Conservation (phyloP, 495 filamentous ascomycete genomes). For the Penicillium cinerascens region DNA sequence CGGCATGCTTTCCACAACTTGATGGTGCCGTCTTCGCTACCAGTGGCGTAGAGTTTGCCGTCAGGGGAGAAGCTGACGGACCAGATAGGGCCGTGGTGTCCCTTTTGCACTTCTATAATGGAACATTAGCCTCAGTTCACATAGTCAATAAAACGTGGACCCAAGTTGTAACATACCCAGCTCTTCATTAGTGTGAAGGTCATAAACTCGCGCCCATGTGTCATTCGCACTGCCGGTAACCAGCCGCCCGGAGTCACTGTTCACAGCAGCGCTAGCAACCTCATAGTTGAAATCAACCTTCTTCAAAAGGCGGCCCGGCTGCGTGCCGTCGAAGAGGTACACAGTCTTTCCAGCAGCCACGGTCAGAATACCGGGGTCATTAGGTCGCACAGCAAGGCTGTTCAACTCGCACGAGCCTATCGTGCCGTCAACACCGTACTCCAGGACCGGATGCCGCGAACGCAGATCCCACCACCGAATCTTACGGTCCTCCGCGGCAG, state of each 20-base stretch:
- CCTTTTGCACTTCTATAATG: conserved; percentile 78
- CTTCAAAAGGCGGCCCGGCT: conserved; percentile 70
- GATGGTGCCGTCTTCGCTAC: conserved; percentile 95
- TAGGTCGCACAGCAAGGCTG: conserved; percentile 36
- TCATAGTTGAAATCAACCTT: conserved; percentile 71
- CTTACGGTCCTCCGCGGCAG: conserved; percentile 83
- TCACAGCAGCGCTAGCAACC: conserved; percentile 83
- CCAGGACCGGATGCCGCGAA: conserved; percentile 62
- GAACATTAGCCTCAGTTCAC: conserved; percentile 22
- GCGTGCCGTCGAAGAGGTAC: conserved; percentile 83
- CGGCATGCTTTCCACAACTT: conserved; percentile 81
- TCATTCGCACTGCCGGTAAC: conserved; percentile 82
- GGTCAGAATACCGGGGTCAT: conserved; percentile 46
- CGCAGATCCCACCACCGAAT: conserved; percentile 94
- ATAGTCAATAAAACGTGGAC: background rate
- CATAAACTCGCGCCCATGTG: conserved; percentile 92
- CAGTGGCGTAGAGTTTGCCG: conserved; percentile 91
- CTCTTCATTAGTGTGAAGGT: conserved; percentile 77
- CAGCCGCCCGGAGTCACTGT: conserved; percentile 73
- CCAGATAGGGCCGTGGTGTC: conserved; percentile 97
- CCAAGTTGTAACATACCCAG: conserved; percentile 49
- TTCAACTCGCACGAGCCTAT: conserved; percentile 91
- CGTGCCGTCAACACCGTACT: conserved; percentile 71
- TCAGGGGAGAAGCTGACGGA: conserved; percentile 90
- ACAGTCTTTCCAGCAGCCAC: conserved; percentile 79